These are phyloP conservation scores for Penicillium capsulatum DNA, from an alignment of 2,329 filamentous ascomycete species.

Conservation along the genomic window DNA sequence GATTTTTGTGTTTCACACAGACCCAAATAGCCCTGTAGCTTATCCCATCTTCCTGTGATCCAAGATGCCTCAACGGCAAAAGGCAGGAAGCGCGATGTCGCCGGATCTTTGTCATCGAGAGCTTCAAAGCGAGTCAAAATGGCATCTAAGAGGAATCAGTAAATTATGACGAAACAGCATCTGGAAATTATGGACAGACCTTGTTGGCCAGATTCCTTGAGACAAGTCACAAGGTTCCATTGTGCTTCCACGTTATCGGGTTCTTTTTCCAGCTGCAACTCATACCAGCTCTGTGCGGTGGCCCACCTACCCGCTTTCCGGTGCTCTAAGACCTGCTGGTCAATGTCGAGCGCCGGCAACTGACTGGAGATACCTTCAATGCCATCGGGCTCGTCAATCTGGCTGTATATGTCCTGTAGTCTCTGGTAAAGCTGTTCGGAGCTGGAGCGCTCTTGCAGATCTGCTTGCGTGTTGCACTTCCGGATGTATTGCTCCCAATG, in stretches of 20 bases:
- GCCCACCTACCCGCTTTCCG: conserved; percentile 90
- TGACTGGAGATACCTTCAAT: conserved; percentile 91
- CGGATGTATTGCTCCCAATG: conserved; percentile 90
- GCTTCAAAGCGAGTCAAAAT: conserved; percentile 82
- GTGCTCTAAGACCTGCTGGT: conserved; percentile 90
- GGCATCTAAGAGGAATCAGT: conserved; percentile 55
- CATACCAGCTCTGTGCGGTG: conserved; percentile 95
- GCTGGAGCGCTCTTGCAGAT: conserved; percentile 50
- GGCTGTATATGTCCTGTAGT: conserved; percentile 88
- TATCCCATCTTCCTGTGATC: conserved; percentile 78
- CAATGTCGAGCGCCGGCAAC: conserved; percentile 78
- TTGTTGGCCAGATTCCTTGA: conserved; percentile 94
- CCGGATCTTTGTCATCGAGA: conserved; percentile 54
- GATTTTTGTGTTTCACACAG: conserved; percentile 34
- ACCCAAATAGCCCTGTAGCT: conserved; percentile 62
- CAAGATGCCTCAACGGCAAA: conserved; percentile 90
- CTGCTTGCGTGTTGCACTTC: conserved; percentile 45
- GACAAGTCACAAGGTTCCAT: conserved; percentile 75
- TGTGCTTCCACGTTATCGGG: conserved; percentile 75
- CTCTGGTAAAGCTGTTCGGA: conserved; percentile 65
- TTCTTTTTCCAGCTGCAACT: conserved; percentile 76
- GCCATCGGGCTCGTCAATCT: conserved; percentile 96
- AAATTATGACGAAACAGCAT: neutral
- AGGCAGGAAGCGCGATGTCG: conserved; percentile 64
- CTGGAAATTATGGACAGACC: conserved; percentile 50